Conservation (phyloP, 164 flowering plant species). For the Magnolia kwangsiensis region DNA sequence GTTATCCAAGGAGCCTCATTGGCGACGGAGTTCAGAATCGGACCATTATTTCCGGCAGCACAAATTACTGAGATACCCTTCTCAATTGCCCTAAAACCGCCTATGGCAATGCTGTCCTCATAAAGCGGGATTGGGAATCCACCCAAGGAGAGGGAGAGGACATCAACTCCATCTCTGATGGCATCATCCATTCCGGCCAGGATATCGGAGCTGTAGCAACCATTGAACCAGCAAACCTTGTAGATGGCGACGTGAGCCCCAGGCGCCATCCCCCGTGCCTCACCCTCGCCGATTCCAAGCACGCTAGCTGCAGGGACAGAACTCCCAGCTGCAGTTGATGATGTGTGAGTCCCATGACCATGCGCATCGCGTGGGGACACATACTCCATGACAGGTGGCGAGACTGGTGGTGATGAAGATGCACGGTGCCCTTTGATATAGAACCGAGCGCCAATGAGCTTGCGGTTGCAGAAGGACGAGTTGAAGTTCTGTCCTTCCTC, state of each 20-base stretch:
- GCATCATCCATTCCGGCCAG: slow-evolving; percentile 91
- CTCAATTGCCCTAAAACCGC: slow-evolving; percentile 76
- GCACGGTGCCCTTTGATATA: slow-evolving; percentile 61
- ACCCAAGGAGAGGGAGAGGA: slow-evolving; percentile 86
- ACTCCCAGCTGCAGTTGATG: slow-evolving; percentile 80
- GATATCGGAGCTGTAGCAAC: slow-evolving; percentile 92
- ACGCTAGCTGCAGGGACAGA: slow-evolving; percentile 65
- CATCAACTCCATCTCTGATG: slow-evolving; percentile 79
- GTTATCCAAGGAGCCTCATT: slow-evolving; percentile 95
- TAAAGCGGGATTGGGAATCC: slow-evolving; percentile 78
- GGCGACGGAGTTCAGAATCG: slow-evolving; percentile 68
- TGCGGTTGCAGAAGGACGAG: slow-evolving; percentile 59
- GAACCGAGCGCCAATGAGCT: slow-evolving; percentile 85
- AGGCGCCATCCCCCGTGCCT: slow-evolving; percentile 88
- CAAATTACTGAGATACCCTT: slow-evolving; percentile 79
- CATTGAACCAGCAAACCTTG: slow-evolving; percentile 88
- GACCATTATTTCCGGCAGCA: slow-evolving; percentile 92
- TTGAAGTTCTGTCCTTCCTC: slow-evolving; percentile 62
- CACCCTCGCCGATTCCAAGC: slow-evolving; percentile 70
- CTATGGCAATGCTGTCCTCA: slow-evolving; percentile 87
- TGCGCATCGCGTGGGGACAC: slow-evolving; percentile 69
- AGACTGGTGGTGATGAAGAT: slow-evolving; percentile 26
- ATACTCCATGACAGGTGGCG: slow-evolving; percentile 37
- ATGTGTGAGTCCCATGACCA: slow-evolving; percentile 97
- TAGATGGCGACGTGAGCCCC: slow-evolving; percentile 85